Conservation (phyloP, 768 basidiomycete genomes). For the Dendrothele bispora region DNA sequence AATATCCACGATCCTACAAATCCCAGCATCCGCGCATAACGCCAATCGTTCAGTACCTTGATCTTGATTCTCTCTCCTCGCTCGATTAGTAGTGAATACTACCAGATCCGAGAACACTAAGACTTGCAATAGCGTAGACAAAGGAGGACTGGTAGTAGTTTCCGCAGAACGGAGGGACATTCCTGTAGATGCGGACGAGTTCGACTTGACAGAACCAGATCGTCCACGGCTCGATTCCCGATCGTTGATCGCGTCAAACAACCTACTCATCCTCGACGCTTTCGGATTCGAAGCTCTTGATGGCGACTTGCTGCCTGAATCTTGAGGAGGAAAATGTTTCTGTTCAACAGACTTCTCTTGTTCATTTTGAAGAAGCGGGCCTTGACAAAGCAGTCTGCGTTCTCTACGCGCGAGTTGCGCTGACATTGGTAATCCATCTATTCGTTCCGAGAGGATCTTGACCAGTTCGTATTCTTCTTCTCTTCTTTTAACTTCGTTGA, state of each 20-base stretch:
- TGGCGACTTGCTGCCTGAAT: background rate
- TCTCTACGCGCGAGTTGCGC: conserved; percentile 66
- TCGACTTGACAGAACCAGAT: conserved; percentile 34
- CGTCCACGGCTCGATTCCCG: conserved; percentile 43
- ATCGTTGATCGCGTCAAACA: conserved; percentile 42
- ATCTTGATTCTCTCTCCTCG: conserved; percentile 9
- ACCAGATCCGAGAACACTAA: conserved; percentile 72
- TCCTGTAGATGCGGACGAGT: conserved; percentile 26
- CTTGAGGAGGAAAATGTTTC: background rate
- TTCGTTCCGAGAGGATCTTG: conserved; percentile 55
- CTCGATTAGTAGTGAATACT: conserved; percentile 44
- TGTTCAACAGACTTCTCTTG: conserved; percentile 19
- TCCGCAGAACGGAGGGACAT: conserved; percentile 20
- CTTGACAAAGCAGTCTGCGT: conserved; percentile 72
- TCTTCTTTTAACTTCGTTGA: conserved; percentile 82
- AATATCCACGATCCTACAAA: conserved; percentile 50
- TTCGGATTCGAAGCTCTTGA: conserved; percentile 6
- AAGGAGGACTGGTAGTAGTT: conserved; percentile 5
- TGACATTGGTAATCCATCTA: conserved; percentile 57
- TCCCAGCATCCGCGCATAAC: conserved; percentile 36
- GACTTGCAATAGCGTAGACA: conserved; percentile 27
- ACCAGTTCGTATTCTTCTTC: conserved; percentile 86
- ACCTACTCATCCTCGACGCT: conserved; percentile 26
- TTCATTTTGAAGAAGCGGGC: conserved; percentile 50
- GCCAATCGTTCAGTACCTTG: conserved; percentile 21